A percentile compares a stretch with the other conserved stretches of the same genome.
Conservation (phyloP, 1,284 basidiomycete species). For the Heterobasidion irregulare region DNA sequence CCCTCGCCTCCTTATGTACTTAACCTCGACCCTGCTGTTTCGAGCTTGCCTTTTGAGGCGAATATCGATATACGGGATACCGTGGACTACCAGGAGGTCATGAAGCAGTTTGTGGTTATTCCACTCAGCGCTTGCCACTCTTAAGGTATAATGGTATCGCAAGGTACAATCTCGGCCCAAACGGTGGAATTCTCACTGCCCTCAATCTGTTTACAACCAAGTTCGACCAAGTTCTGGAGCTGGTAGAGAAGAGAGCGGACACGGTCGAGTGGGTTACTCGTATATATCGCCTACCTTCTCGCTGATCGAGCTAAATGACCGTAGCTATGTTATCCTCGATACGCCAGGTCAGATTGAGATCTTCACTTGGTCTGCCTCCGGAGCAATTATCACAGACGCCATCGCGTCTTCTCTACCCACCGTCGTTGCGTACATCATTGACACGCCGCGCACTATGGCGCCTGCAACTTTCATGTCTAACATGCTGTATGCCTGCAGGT, state of each 20-base stretch:
- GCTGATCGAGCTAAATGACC: background rate
- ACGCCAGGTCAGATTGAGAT: slow-evolving; percentile 99
- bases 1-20: slow-evolving; percentile 86
- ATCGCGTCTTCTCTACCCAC: slow-evolving; percentile 90
- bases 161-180: slow-evolving; percentile 97
- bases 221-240: slow-evolving; percentile 92
- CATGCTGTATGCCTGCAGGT: slow-evolving; percentile 99
- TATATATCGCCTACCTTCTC: background rate
- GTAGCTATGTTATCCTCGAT: slow-evolving; percentile 88
- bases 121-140: slow-evolving; percentile 9
- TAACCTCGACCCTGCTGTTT: slow-evolving; percentile 96
- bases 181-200: slow-evolving; percentile 95
- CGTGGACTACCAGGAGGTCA: slow-evolving; percentile 95
- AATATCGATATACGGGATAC: slow-evolving; percentile 99
- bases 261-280: slow-evolving; percentile 70
- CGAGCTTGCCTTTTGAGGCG: slow-evolving; percentile 84
- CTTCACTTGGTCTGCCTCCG: slow-evolving; percentile 99
- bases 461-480: slow-evolving; percentile 99
- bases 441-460: slow-evolving; percentile 90
- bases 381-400: slow-evolving; percentile 98
- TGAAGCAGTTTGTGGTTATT: slow-evolving; percentile 86
- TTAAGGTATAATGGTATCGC: slow-evolving; percentile 5
- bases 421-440: slow-evolving; percentile 94
- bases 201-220: slow-evolving; percentile 99
- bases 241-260: slow-evolving; percentile 88